A percentile compares a stretch with the other conserved stretches of the same genome.
Conservation (phyloP, 371 early-diverging fungal genomes). For the Smittium culicis region DNA sequence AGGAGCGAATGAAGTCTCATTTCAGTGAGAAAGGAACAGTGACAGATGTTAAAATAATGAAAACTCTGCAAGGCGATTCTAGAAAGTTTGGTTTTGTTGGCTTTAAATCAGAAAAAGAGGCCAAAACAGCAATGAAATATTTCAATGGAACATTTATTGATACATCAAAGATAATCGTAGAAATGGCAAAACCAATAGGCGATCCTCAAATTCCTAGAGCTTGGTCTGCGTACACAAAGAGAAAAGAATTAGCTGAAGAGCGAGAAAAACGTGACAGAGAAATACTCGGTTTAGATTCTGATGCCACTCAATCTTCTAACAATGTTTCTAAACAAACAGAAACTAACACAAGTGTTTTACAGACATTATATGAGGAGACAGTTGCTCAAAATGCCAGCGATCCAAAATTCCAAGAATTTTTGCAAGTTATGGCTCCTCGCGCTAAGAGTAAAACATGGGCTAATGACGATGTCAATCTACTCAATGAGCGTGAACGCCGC, state of each 20-base stretch:
- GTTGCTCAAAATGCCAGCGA: slow-evolving; percentile 37
- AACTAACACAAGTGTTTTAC: slow-evolving; percentile 23
- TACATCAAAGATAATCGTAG: slow-evolving; percentile 71
- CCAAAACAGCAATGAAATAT: slow-evolving; percentile 59
- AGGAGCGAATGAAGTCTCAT: slow-evolving; percentile 71
- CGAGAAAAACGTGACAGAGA: slow-evolving; percentile 51
- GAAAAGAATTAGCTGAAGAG: not conserved
- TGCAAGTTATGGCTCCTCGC: slow-evolving; percentile 79
- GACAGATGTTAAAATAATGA: slow-evolving; percentile 84
- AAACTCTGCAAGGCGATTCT: slow-evolving; percentile 55
- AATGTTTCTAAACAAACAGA: slow-evolving; percentile 22
- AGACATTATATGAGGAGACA: slow-evolving; percentile 42
- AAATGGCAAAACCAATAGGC: slow-evolving; percentile 66
- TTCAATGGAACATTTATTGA: slow-evolving; percentile 86
- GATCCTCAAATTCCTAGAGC: slow-evolving; percentile 56
- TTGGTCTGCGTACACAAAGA: slow-evolving; percentile 68
- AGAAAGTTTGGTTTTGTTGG: slow-evolving; percentile 89
- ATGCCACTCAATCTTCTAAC: slow-evolving; percentile 15
- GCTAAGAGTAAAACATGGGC: slow-evolving; percentile 75
- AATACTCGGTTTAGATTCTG: slow-evolving; percentile 15
- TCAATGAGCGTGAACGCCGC: slow-evolving; percentile 18
- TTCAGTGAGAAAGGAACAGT: slow-evolving; percentile 72
- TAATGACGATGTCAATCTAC: slow-evolving; percentile 60
- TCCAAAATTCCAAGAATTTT: slow-evolving; percentile 70
- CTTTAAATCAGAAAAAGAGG: slow-evolving; percentile 69